Conservation (phyloP, 805 yeast genomes). For the Schwanniomyces occidentalis region DNA sequence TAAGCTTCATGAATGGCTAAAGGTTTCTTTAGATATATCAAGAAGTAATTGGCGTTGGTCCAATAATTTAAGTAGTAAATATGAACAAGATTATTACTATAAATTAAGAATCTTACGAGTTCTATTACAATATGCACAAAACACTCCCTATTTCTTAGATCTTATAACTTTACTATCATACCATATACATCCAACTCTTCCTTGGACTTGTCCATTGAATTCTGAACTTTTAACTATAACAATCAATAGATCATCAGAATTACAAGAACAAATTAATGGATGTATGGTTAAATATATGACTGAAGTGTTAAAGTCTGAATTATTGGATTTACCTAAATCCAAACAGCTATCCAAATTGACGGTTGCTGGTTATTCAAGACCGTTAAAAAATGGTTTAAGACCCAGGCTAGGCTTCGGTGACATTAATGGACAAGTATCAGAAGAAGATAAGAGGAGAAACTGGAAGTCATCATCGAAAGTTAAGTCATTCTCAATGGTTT, state of each 20-base stretch:
- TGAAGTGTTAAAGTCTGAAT: slow-evolving; percentile 2
- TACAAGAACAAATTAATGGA: neutral
- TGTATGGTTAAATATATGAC: slow-evolving; percentile 1
- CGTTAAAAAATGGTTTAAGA: slow-evolving; percentile 9
- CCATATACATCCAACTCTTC: slow-evolving; percentile 28
- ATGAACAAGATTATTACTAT: slow-evolving; percentile 4
- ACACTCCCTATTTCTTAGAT: neutral
- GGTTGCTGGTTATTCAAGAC: slow-evolving; percentile 5
- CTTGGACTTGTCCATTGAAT: slow-evolving; percentile 25
- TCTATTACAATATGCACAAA: slow-evolving; percentile 2
- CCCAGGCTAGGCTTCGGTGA: slow-evolving; percentile 25
- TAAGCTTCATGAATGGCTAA: neutral
- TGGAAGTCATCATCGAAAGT: slow-evolving; percentile 28
- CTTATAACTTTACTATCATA: slow-evolving; percentile 12
- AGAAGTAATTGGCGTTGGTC: slow-evolving; percentile 11
- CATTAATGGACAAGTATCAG: slow-evolving; percentile 15
- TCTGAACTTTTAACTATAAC: slow-evolving; percentile 8
- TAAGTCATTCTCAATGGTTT: slow-evolving; percentile 27
- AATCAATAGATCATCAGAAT: neutral
- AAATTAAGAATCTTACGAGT: slow-evolving; percentile 7
- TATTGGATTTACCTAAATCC: neutral
- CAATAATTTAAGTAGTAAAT: neutral
- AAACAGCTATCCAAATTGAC: neutral
- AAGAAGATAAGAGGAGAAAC: slow-evolving; percentile 23
- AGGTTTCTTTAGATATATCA: slow-evolving; percentile 7